Evolutionary conservation across 805 yeast genomes (phyloP).

Genomic region (Saturnispora sanitii): DNA sequence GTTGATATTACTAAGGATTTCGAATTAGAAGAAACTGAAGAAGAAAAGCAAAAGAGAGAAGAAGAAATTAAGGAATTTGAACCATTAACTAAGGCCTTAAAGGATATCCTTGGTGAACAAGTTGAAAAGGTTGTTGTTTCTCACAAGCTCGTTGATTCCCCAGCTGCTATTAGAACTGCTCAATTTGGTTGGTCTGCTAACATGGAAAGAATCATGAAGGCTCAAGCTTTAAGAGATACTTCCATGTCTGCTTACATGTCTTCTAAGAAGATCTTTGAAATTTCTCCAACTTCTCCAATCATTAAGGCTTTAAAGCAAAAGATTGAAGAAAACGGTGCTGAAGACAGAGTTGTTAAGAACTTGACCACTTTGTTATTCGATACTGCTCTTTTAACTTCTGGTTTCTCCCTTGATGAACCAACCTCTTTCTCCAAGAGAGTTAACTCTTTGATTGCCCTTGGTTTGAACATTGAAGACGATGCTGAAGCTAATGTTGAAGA

Average conservation of each 20-base stretch:
- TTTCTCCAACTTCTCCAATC: slow-evolving; percentile 92
- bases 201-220: slow-evolving; percentile 99
- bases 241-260: slow-evolving; percentile 99
- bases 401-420: slow-evolving; percentile 98
- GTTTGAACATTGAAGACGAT: slow-evolving; percentile 85
- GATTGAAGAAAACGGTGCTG: slow-evolving; percentile 95
- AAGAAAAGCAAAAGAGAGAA: slow-evolving; percentile 93
- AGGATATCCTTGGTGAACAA: slow-evolving; percentile 95
- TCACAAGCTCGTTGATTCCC: slow-evolving; percentile 93
- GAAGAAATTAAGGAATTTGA: slow-evolving; percentile 86
- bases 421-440: slow-evolving; percentile 94
- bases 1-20: slow-evolving; percentile 99
- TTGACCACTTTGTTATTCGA: slow-evolving; percentile 92
- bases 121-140: slow-evolving; percentile 99
- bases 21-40: slow-evolving; percentile 96
- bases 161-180: slow-evolving; percentile 99
- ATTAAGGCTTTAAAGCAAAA: slow-evolving; percentile 92
- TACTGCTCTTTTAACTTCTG: slow-evolving; percentile 96
- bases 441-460: slow-evolving; percentile 95
- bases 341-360: slow-evolving; percentile 97
- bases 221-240: slow-evolving; percentile 98
- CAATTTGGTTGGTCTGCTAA: slow-evolving; percentile 99
- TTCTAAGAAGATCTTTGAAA: slow-evolving; percentile 97
- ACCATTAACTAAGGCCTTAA: slow-evolving; percentile 88
- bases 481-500: slow-evolving; percentile 30